Base-by-base conservation (phyloP, 2,329 filamentous ascomycete species). In the Aspergillus pseudoglaucus region DNA sequence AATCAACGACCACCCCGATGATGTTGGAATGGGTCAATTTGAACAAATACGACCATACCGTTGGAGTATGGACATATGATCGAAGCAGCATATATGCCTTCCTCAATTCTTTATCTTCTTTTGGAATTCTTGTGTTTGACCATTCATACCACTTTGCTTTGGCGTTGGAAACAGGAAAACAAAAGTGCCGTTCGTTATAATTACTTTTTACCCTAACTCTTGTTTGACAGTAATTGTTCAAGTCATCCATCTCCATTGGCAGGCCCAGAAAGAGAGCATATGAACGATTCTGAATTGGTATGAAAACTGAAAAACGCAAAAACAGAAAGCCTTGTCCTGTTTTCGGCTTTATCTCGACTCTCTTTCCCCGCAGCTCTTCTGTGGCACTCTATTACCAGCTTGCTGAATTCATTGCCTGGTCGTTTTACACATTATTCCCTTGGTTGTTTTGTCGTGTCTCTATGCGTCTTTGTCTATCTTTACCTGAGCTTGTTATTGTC, bases 61-160 rank as follows among this genome's bases (percentile, higher is more conserved):
- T 50, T 72, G 69, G 69, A 72, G 69, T 52, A 71, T 72, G 67
- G 68, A 72, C 50, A 65, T 72, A 35, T 72, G 59, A 62, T 33
- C 20, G 20, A 25, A 33, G 10, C 20, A n/a, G 23, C 30, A 22
- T 10, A 33, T 25, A 27, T 37, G 18, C 35, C 3, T 37, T 44
- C 37, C 6, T 18, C 33, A 14, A 17, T 40, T 20, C 7, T 25
- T 47, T 39, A 23, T 44, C 23, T 25, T 32, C 6, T 38, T 38
- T 20, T 42, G 9, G 42, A 35, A 48, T 38, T 47, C 6, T 50
- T 30, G 27, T 27, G 44, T 48, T 37, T 18, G 6, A 17, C 15
- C 18, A 18, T 42, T 30, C 12, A 25, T 27, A 25, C 10, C 40
- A 42, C 14, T 27, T 41, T 18, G 14, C 42, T 17, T 25, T 41